A percentile compares a stretch with the other conserved stretches of the same genome.
Evolutionary conservation across 106 monocot genomes (phyloP).

Genomic region (Amphibolis antarctica): DNA sequence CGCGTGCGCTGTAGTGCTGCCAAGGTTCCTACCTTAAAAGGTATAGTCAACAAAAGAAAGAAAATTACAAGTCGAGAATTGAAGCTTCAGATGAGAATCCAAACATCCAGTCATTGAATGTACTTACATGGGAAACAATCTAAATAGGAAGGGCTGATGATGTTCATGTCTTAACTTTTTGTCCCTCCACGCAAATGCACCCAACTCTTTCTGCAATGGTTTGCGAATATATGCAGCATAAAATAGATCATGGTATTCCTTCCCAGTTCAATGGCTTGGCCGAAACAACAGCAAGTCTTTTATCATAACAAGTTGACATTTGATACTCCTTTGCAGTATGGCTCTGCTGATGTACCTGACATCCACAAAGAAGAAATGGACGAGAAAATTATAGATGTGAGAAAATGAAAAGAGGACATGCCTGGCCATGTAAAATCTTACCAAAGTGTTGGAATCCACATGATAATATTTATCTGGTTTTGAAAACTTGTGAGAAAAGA

Average conservation of each 20-base stretch:
- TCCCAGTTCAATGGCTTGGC: background rate
- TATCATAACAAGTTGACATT: background rate
- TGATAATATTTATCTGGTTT: too few species aligned
- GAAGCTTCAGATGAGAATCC: too few species aligned
- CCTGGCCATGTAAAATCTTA: too few species aligned
- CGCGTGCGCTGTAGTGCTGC: too few species aligned
- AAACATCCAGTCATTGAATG: constrained; percentile 4
- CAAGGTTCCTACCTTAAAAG: too few species aligned
- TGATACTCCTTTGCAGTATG: background rate
- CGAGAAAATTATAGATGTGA: too few species aligned
- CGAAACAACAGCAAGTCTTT: background rate
- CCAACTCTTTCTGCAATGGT: background rate
- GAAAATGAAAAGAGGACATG: too few species aligned
- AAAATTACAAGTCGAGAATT: too few species aligned
- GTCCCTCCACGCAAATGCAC: background rate
- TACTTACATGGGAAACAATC: constrained; percentile 1
- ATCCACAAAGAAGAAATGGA: background rate
- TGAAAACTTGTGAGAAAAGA: too few species aligned
- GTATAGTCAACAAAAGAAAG: too few species aligned
- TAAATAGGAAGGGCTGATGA: background rate
- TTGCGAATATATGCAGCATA: background rate
- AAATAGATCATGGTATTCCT: background rate
- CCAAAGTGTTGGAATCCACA: too few species aligned
- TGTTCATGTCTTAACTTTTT: background rate
- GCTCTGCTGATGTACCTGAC: background rate